Evolutionary conservation across 179 eudicot species (phyloP), one percentile per base, ranked within the genome.

Genomic region (Corrigiola litoralis): DNA sequence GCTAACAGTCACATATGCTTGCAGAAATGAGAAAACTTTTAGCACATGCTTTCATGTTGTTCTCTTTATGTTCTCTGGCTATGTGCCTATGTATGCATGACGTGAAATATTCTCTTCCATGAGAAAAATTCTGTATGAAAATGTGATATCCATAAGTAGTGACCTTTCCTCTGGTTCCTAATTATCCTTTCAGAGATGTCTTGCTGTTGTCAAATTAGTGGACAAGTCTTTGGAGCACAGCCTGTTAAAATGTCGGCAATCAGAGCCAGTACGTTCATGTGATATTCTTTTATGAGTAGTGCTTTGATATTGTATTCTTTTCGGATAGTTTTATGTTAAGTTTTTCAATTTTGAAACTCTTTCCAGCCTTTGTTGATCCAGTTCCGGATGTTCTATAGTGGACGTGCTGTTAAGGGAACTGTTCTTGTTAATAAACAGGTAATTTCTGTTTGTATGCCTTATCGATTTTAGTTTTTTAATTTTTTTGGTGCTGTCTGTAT

Each of bases 391-490:
- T 90, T 90, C 65, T 4, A 76, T 59, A 55, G 84, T 42, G 97
- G 97, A 34, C 24, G 25, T 63, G 95, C 95, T 61, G 82, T 88
- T 10, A 90, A 90, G 72, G 95, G 97, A 53, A 90, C 90, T 29
- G 87, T 90, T 66, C 86, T 87, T n/a, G 72, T 90, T 20, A 84
- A 90, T 75, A 84, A 55, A 70, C 81, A 70, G 95, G 97, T 90
- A 76, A 10, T 32, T 28, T 42, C 41, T 28, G 41, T 10, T 55
- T 17, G 27, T 29, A 37, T 62, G 18, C 45, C 37, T 31, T 45
- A n/a, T 12, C 44, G 5, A 9, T 41, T 48, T 36, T n/a, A 20
- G n/a, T n/a, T n/a, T n/a, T n/a, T 11, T 6, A 1, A 5, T 28
- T 13, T 27, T 29, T 53, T 13, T 53, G 57, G 20, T 13, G n/a